A percentile compares a stretch with the other conserved stretches of the same genome.
phyloP scores from a whole-genome alignment of 2,329 filamentous ascomycete species.

The Phialocephala subalpina region DNA sequence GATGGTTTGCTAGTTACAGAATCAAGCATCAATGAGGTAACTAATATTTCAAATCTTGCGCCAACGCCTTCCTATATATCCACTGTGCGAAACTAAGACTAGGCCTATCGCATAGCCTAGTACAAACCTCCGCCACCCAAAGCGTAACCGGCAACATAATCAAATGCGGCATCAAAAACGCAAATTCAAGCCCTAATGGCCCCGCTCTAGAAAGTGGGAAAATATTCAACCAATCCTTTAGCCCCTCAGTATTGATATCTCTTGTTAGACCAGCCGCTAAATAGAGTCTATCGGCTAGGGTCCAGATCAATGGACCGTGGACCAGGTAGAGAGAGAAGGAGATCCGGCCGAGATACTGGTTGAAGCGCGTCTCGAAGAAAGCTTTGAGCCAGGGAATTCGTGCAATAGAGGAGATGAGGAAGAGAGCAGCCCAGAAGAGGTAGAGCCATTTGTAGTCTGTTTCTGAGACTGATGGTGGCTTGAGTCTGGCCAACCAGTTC shows the following conservation, averaged over 20 bases:
- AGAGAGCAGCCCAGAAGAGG: constrained; percentile 66
- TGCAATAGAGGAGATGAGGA: constrained; percentile 62
- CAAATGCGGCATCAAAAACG: constrained; percentile 66
- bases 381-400: constrained; percentile 62
- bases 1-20: no score
- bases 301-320: constrained; percentile 68
- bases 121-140: constrained; percentile 64
- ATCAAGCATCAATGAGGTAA: no score
- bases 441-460: constrained; percentile 72
- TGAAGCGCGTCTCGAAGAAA: constrained; percentile 66
- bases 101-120: constrained; percentile 64
- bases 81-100: constrained; percentile 59
- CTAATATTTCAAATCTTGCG: no score
- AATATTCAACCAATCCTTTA: constrained; percentile 64
- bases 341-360: constrained; percentile 68
- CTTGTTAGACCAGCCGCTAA: constrained; percentile 64
- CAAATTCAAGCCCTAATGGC: constrained; percentile 66
- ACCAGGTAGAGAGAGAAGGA: constrained; percentile 71
- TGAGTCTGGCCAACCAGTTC: constrained; percentile 55
- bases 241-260: constrained; percentile 55
- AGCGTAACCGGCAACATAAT: constrained; percentile 67
- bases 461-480: constrained; percentile 67
- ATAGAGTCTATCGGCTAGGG: constrained; percentile 69
- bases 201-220: constrained; percentile 63
- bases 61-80: constrained; percentile 18